Conservation (phyloP, 2,329 filamentous ascomycete species). For the Neurospora sp. region DNA sequence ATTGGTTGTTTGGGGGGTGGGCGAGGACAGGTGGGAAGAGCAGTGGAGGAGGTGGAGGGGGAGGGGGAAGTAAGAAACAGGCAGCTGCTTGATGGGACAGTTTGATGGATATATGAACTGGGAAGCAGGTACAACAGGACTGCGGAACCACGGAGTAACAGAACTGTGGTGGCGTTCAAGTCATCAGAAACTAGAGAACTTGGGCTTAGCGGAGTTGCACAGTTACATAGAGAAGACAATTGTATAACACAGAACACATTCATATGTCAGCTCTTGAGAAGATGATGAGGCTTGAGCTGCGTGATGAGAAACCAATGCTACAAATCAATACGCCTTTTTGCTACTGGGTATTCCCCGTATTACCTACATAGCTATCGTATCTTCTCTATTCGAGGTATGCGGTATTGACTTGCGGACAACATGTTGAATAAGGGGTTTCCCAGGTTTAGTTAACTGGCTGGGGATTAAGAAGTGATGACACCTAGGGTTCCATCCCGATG, state of each 20-base stretch:
- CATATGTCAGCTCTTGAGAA: neutral
- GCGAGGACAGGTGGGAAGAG: slow-evolving; percentile 13
- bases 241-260: neutral
- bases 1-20: slow-evolving; percentile 29
- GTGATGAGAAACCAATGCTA: neutral
- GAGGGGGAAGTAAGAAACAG: neutral
- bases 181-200: no score
- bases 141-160: neutral
- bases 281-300: neutral
- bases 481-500: neutral
- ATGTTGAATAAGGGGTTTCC: neutral
- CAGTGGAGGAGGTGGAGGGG: neutral
- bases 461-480: neutral
- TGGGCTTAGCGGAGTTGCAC: no score
- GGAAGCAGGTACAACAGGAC: neutral
- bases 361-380: neutral
- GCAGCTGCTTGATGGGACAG: neutral
- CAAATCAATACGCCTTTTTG: neutral
- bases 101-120: neutral
- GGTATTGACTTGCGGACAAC: neutral
- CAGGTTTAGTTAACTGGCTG: neutral
- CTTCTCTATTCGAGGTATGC: neutral
- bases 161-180: neutral
- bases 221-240: no score
- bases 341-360: neutral